A percentile compares a stretch with the other conserved stretches of the same genome.
These are phyloP conservation scores for Dactylellina cionopaga DNA, from an alignment of 2,329 filamentous ascomycete genomes.

Conservation along the genomic window DNA sequence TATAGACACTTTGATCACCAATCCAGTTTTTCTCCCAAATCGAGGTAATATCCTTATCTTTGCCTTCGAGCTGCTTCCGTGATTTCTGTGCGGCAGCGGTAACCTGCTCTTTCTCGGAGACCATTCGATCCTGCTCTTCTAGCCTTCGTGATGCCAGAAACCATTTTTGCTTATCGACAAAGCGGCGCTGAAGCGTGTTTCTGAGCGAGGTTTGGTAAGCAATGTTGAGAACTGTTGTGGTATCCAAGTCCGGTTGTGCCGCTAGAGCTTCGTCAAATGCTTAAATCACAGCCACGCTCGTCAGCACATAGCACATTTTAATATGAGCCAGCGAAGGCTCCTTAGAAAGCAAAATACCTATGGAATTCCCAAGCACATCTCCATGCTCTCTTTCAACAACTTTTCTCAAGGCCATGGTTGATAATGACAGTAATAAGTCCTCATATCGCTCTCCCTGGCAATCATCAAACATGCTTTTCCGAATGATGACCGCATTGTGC, in stretches of 20 bases:
- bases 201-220: conserved; percentile 46
- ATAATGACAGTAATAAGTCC: conserved; percentile 85
- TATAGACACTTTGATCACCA: conserved; percentile 56
- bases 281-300: conserved; percentile 30
- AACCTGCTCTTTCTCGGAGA: conserved; percentile 24
- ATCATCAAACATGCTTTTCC: conserved; percentile 96
- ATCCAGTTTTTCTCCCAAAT: conserved; percentile 58
- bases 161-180: conserved; percentile 50
- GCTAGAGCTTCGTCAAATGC: conserved; percentile 55
- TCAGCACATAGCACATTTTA: no score
- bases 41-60: conserved; percentile 54
- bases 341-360: conserved; percentile 24
- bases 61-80: conserved; percentile 10
- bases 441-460: conserved; percentile 91
- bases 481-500: conserved; percentile 72
- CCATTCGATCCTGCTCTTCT: conserved; percentile 27
- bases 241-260: conserved; percentile 50
- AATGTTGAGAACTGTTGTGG: conserved; percentile 33
- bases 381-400: conserved; percentile 54
- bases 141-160: conserved; percentile 45
- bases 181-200: conserved; percentile 44
- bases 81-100: conserved; percentile 32
- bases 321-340: no score
- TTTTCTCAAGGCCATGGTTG: conserved; percentile 74
- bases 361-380: conserved; percentile 51